phyloP scores from a whole-genome alignment of 2,329 filamentous ascomycete genomes.

The Dothideomycetidae sp. region DNA sequence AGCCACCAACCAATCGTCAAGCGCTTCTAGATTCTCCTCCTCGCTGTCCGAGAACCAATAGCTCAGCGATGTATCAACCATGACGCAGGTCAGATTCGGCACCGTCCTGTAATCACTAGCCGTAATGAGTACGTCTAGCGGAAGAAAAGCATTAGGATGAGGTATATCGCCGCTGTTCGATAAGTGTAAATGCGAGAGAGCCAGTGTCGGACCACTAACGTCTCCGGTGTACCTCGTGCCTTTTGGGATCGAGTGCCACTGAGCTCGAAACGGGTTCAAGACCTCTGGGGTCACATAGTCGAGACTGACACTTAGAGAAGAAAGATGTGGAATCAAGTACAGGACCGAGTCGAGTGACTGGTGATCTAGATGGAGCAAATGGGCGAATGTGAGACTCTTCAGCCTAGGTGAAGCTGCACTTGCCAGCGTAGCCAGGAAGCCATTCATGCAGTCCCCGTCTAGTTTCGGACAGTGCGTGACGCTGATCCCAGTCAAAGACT shows the following conservation, averaged over 20 bases:
- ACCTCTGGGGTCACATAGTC: constrained; percentile 32
- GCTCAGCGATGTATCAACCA: constrained; percentile 25
- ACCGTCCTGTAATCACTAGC: constrained; percentile 28
- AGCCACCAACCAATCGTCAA: neutral
- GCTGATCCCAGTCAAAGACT: constrained; percentile 23
- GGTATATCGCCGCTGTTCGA: constrained; percentile 6
- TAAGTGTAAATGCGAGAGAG: constrained; percentile 7
- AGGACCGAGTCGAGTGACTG: constrained; percentile 29
- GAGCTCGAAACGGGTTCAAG: constrained; percentile 20
- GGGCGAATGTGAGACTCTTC: constrained; percentile 12
- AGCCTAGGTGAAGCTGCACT: constrained; percentile 14
- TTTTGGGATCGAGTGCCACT: constrained; percentile 29
- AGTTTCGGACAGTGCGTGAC: constrained; percentile 31
- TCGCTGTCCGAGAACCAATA: constrained; percentile 23
- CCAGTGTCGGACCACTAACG: constrained; percentile 17
- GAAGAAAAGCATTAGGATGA: constrained; percentile 1
- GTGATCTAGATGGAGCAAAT: constrained; percentile 27
- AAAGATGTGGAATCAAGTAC: constrained; percentile 26
- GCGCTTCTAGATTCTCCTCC: neutral
- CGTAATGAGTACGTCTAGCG: constrained; percentile 15
- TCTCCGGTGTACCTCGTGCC: constrained; percentile 29
- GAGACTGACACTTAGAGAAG: constrained; percentile 28
- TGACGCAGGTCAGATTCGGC: constrained; percentile 25
- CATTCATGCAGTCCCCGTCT: constrained; percentile 22
- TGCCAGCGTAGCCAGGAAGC: constrained; percentile 26